Base-by-base conservation (phyloP, 1,284 basidiomycete species). In the Leccinum subrobustum region DNA sequence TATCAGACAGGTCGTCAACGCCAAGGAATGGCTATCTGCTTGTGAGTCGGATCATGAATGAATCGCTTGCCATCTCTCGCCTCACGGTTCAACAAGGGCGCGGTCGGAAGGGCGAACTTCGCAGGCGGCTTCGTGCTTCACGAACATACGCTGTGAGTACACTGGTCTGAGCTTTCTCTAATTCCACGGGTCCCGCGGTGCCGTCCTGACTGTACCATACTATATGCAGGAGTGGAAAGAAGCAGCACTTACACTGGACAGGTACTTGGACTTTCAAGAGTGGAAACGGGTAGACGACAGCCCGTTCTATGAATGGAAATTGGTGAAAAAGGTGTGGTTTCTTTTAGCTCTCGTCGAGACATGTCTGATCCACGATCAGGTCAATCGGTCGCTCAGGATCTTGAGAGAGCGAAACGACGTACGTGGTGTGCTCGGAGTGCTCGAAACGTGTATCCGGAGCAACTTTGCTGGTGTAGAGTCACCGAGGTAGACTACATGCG, bases 391-490 rank as follows among this genome's bases (percentile, higher is more conserved):
- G 1, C 75, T 93, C 53, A 83, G 75, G 62, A 79, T 77, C 23
- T 74, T 90, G 60, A 76, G 91, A 65, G 79, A 88, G 72, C 85
- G 82, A 73, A 85, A 89, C 42, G 95, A 98, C 72, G 89, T 86
- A 3, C 85, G 92, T 63, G 93, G 92, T 0, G 83, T 97, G 54
- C 84, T 96, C 59, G 94, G 93, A 12, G 93, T 98, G 0, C 78
- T 99, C 37, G 94, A 97, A 68, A 92, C 95, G 1, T 98, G 95
- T 69, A 83, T 98, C 51, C 83, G 95, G 59, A 87, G 88, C 56
- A 98, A 98, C 75, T 99, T 98, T 80, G 97, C 93, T 8, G 97
- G 95, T 0, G 88, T 94, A 0, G 96, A 98, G 76, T 95, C 92
- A 55, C 78, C 91, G 18, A 83, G 89, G 88, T 84, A 64, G 60